Conservation (phyloP, 2,329 filamentous ascomycete species). For the Acarospora socialis region DNA sequence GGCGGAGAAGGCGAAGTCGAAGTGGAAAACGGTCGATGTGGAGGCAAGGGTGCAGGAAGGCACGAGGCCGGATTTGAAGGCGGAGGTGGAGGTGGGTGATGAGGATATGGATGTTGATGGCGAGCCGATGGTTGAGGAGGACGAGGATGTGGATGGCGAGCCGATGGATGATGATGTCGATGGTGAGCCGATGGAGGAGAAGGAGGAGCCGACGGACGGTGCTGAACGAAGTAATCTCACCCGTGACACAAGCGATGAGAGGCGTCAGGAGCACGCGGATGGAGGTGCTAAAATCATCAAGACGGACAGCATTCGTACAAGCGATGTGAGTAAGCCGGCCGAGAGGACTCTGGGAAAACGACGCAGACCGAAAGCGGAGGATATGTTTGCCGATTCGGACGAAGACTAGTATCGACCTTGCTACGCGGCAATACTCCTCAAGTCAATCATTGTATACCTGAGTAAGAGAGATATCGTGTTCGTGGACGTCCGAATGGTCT, state of each 20-base stretch:
- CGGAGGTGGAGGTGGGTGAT: slow-evolving; percentile 17
- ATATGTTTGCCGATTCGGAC: slow-evolving; percentile 77
- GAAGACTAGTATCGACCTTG: too few species aligned
- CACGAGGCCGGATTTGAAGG: slow-evolving; percentile 11
- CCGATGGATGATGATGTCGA: slow-evolving; percentile 36
- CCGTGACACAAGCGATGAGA: too few species aligned
- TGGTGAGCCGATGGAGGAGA: slow-evolving; percentile 34
- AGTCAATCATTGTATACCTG: too few species aligned
- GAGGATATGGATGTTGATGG: slow-evolving; percentile 24
- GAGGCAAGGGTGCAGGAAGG: slow-evolving; percentile 18
- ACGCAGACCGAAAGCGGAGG: slow-evolving; percentile 60
- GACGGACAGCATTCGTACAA: slow-evolving; percentile 16
- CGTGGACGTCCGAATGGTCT: too few species aligned
- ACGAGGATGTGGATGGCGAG: slow-evolving; percentile 26
- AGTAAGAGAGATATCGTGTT: too few species aligned
- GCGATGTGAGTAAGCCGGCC: slow-evolving; percentile 22
- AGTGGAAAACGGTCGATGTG: slow-evolving; percentile 34
- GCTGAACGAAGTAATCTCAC: too few species aligned
- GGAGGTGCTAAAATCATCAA: slow-evolving; percentile 13
- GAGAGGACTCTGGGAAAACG: too few species aligned
- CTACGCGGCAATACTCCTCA: too few species aligned
- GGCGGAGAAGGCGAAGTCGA: slow-evolving; percentile 27
- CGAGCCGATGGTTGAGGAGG: slow-evolving; percentile 19
- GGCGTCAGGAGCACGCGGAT: too few species aligned
- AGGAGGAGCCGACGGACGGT: slow-evolving; percentile 25